These are phyloP conservation scores for Cardamine occulta DNA, from an alignment of 345 rosid species.

Conservation along the genomic window DNA sequence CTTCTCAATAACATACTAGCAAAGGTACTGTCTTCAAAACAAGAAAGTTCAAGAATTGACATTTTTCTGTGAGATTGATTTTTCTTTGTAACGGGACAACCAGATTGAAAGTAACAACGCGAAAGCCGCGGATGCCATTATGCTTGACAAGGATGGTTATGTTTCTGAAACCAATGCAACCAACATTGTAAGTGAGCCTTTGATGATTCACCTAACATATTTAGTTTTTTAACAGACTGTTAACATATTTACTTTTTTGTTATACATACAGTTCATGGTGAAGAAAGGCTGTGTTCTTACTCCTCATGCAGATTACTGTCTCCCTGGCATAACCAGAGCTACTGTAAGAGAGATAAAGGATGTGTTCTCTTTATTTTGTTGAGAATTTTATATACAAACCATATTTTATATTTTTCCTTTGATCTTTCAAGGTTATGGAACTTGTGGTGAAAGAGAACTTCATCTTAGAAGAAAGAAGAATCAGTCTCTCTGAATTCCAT, in stretches of 20 bases:
- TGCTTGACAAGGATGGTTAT: constrained; percentile 93
- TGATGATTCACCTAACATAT: neutral
- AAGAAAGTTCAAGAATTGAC: neutral
- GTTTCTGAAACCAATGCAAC: constrained; percentile 96
- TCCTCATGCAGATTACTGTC: constrained; percentile 94
- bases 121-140: constrained; percentile 72
- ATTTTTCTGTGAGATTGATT: neutral
- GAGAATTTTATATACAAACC: neutral
- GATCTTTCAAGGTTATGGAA: constrained; percentile 69
- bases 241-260: neutral
- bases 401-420: neutral
- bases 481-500: constrained; percentile 85
- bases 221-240: neutral
- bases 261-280: constrained; percentile 64
- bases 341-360: constrained; percentile 51
- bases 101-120: constrained; percentile 89
- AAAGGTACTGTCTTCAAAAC: constrained; percentile 59
- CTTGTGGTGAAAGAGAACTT: constrained; percentile 71
- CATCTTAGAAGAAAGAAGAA: constrained; percentile 66
- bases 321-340: constrained; percentile 87
- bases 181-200: constrained; percentile 66
- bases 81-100: neutral
- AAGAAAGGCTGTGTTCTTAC: constrained; percentile 83
- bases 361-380: constrained; percentile 3
- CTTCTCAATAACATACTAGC: constrained; percentile 92